Percentiles rank a stretch among this genome's conserved stretches.
Evolutionary conservation across 176 grass and related monocot genomes (phyloP).

Genomic region (Bonia amplexicaulis): DNA sequence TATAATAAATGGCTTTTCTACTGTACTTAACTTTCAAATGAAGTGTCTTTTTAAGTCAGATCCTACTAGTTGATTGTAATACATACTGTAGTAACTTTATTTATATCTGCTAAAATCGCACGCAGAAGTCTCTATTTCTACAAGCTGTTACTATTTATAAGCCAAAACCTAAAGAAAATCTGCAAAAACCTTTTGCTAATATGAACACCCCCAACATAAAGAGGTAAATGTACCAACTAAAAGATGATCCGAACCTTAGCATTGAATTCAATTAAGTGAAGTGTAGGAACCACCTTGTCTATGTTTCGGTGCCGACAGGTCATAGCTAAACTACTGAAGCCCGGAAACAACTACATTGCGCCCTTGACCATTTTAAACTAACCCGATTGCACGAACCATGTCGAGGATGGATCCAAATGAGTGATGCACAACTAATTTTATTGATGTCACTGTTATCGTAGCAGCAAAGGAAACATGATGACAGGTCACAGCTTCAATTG

Average conservation of each 20-base stretch:
- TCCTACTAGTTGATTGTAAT: no score
- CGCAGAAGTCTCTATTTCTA: no score
- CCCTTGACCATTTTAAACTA: background rate
- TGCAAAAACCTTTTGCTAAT: no score
- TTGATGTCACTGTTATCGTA: background rate
- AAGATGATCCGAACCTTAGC: background rate
- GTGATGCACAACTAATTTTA: background rate
- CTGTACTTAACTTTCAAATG: no score
- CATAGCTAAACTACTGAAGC: background rate
- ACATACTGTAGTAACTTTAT: no score
- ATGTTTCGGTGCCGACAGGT: background rate
- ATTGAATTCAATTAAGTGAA: background rate
- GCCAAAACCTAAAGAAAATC: no score
- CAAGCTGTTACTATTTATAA: no score
- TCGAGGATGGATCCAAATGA: background rate
- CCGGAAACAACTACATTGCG: background rate
- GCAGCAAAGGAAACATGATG: background rate
- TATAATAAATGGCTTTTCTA: no score
- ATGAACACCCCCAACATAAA: background rate
- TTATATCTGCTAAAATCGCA: no score
- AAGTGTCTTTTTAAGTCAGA: rapidly evolving
- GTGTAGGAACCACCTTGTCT: background rate
- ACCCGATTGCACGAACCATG: background rate
- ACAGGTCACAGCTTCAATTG: background rate
- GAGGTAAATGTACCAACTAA: background rate